phyloP scores from a whole-genome alignment of 371 early-diverging fungal species.

The Mortierella sp. region DNA sequence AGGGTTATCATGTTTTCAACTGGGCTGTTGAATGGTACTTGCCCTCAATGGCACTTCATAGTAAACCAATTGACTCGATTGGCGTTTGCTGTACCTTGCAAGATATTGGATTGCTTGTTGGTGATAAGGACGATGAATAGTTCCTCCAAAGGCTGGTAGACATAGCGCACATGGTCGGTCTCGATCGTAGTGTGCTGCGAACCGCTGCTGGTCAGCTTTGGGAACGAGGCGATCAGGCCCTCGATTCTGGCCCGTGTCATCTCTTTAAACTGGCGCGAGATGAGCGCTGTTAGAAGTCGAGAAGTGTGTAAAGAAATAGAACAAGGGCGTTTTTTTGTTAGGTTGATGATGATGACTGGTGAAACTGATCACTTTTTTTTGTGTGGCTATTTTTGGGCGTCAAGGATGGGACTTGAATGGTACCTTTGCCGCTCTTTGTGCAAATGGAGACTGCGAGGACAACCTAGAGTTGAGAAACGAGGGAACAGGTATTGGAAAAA shows the following conservation, averaged over 20 bases:
- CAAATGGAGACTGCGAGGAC: constrained; percentile 92
- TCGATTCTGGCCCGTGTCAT: constrained; percentile 98
- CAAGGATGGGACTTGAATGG: background rate
- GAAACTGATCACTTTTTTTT: background rate
- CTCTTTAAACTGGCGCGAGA: constrained; percentile 97
- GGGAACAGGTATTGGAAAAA: background rate
- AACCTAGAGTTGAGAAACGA: constrained; percentile 65
- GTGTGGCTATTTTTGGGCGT: background rate
- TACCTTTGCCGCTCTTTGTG: constrained; percentile 96
- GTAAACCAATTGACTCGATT: too few species aligned
- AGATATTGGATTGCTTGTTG: constrained; percentile 78
- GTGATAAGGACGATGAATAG: constrained; percentile 77
- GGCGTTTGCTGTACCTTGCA: too few species aligned
- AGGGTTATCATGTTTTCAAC: background rate
- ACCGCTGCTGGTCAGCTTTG: constrained; percentile 91
- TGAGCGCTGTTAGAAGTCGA: constrained; percentile 74
- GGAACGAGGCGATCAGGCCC: constrained; percentile 95
- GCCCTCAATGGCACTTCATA: too few species aligned
- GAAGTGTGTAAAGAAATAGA: background rate
- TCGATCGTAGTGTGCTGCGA: constrained; percentile 98
- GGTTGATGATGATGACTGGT: background rate
- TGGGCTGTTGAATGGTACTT: too few species aligned
- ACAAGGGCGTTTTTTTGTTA: background rate
- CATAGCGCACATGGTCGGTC: constrained; percentile 96
- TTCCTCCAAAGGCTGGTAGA: constrained; percentile 97